phyloP scores from a whole-genome alignment of 164 flowering plant genomes.

The Vitis amurensis region DNA sequence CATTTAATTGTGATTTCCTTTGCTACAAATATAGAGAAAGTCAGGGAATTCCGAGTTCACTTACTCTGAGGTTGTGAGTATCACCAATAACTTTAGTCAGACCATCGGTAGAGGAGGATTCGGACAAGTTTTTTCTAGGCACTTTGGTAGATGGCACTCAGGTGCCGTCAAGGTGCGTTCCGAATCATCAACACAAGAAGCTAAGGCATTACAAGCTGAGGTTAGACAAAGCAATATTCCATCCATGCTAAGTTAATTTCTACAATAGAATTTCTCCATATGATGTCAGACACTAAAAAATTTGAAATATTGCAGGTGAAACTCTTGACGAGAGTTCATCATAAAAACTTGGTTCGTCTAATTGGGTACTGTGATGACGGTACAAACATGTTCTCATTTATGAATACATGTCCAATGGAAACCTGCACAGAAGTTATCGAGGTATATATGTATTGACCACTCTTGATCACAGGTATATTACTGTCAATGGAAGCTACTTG shows the following conservation, averaged over 20 bases:
- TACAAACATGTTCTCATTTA: slow-evolving; percentile 17
- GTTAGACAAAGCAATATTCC: slow-evolving; percentile 2
- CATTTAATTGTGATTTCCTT: no score
- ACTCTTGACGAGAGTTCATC: slow-evolving; percentile 26
- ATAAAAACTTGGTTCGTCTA: slow-evolving; percentile 26
- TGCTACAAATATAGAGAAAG: not conserved
- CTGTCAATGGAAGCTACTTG: no score
- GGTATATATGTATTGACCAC: not conserved
- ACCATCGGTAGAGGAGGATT: slow-evolving; percentile 30
- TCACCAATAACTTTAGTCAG: slow-evolving; percentile 18
- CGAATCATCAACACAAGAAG: slow-evolving; percentile 23
- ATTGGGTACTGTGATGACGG: slow-evolving; percentile 30
- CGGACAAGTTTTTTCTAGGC: slow-evolving; percentile 33
- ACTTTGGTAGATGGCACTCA: slow-evolving; percentile 11
- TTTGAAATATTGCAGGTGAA: slow-evolving; percentile 14
- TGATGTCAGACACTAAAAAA: no score
- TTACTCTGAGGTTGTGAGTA: slow-evolving; percentile 15
- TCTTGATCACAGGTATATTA: no score
- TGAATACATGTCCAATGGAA: slow-evolving; percentile 36
- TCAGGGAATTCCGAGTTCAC: slow-evolving; percentile 12
- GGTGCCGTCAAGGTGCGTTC: slow-evolving; percentile 39
- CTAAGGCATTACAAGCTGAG: slow-evolving; percentile 26
- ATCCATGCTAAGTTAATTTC: not conserved
- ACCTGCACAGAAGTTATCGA: slow-evolving; percentile 18
- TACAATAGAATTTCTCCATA: not conserved